phyloP scores from a whole-genome alignment of 1,284 basidiomycete species.

The Heterobasidion parviporum region DNA sequence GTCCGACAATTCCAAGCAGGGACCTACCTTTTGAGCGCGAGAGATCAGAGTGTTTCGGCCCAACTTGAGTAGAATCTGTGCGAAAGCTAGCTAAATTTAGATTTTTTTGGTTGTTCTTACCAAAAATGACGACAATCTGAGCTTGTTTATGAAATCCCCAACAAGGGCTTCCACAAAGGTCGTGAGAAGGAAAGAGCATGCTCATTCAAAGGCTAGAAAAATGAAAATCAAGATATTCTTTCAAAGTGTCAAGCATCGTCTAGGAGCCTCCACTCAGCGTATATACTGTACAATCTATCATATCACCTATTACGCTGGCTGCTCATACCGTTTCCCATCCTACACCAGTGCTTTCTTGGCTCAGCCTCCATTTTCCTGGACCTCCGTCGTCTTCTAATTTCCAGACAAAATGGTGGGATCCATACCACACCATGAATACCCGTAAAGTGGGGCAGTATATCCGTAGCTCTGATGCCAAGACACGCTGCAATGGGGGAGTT shows the following conservation, averaged over 20 bases:
- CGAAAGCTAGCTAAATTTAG: too few species aligned
- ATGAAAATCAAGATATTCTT: neutral
- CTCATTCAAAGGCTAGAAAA: neutral
- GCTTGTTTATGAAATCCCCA: too few species aligned
- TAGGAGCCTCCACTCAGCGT: neutral
- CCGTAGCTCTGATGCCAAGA: slow-evolving; percentile 20
- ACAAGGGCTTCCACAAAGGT: too few species aligned
- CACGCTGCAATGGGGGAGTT: slow-evolving; percentile 15
- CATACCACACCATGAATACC: slow-evolving; percentile 20
- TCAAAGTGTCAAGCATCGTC: neutral
- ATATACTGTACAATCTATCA: neutral
- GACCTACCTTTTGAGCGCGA: too few species aligned
- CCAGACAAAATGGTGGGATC: slow-evolving; percentile 17
- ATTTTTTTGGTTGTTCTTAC: too few species aligned
- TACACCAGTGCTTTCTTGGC: neutral
- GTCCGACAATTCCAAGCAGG: too few species aligned
- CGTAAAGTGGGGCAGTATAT: slow-evolving; percentile 20
- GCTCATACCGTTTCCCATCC: neutral
- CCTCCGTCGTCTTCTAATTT: neutral
- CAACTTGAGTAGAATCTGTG: too few species aligned
- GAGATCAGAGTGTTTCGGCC: too few species aligned
- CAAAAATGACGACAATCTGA: too few species aligned
- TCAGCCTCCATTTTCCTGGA: neutral
- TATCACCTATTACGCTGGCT: neutral
- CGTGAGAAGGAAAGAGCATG: neutral